Evolutionary conservation across 2,329 filamentous ascomycete genomes (phyloP), one percentile per base, ranked within the genome.

Genomic region (Arthrobotrys iridis): DNA sequence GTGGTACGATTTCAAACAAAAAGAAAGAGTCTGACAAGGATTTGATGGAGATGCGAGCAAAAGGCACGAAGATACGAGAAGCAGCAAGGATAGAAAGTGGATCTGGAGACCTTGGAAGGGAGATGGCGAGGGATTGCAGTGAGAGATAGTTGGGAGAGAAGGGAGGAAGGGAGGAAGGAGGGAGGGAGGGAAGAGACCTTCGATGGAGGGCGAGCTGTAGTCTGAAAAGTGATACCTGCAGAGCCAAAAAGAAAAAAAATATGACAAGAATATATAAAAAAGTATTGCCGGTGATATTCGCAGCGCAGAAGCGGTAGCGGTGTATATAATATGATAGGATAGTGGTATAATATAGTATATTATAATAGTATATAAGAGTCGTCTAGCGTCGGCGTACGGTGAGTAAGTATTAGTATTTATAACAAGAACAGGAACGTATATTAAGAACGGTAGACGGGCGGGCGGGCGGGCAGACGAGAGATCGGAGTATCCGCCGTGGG

Each of bases 121-220:
- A 13, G 28, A 64, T 52, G 43, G 62, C 62, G 46, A 26, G 46
- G 57, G 45, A 57, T 26, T 10, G 63, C 28, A 48, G 50, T 24
- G 50, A 46, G 11, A 24, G 63, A 58, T 52, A 46, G 50, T 22
- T 45, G 26, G 28, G 18, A 15, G 22, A 37, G 15, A 37, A 57
- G 18, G 22, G 20, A 30, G 3, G 24, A 28, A 24, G 28, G 15
- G 24, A 52, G 18, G 11, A 24, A 2, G 46, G 50, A 55, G 30
- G 33, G 50, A 55, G n/a, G 24, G 40, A 43, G 13, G 28, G 48
- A 52, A 52, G 48, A 22, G 22, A 35, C 26, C 26, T 18, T 33
- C 28, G 48, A 52, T 15, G 30, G 11, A 52, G 18, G 18, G 45
- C 46, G 26, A 52, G 46, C 46, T 33, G 10, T 52, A 18, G 50